A percentile compares a stretch with the other conserved stretches of the same genome.
phyloP scores from a whole-genome alignment of 192 early-diverging fungal species.

The Coemansia nantahalensis region DNA sequence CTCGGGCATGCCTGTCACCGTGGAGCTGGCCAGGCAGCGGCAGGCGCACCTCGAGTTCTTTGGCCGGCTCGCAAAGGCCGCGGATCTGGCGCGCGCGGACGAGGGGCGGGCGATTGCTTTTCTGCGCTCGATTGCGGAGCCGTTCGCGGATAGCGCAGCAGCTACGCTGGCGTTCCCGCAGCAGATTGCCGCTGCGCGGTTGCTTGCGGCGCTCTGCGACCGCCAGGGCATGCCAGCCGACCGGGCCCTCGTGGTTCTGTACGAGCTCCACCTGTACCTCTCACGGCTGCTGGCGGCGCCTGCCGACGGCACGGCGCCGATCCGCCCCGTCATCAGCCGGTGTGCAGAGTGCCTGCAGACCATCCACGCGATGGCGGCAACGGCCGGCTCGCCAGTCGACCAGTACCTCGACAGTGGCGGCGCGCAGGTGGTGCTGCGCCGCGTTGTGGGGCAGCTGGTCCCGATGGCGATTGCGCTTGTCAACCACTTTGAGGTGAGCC shows the following conservation, averaged over 20 bases:
- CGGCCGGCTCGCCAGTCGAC: background rate
- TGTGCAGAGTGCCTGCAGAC: slow-evolving; percentile 15
- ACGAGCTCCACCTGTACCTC: slow-evolving; percentile 27
- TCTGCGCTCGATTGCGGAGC: background rate
- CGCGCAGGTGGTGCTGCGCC: background rate
- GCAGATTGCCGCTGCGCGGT: slow-evolving; percentile 17
- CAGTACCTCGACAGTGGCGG: background rate
- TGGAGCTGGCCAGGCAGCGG: slow-evolving; percentile 13
- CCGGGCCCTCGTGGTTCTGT: slow-evolving; percentile 9
- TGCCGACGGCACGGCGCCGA: slow-evolving; percentile 1
- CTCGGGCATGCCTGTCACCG: slow-evolving; percentile 19
- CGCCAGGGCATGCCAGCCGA: background rate
- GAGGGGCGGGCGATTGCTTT: slow-evolving; percentile 5
- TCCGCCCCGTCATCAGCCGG: slow-evolving; percentile 1
- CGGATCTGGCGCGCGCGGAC: slow-evolving; percentile 4
- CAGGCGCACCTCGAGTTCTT: slow-evolving; percentile 9
- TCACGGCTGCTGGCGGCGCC: slow-evolving; percentile 10
- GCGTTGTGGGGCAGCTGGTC: slow-evolving; percentile 13
- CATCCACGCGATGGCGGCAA: slow-evolving; percentile 5
- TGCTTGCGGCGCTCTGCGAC: slow-evolving; percentile 19
- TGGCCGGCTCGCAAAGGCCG: slow-evolving; percentile 14
- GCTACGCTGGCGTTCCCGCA: slow-evolving; percentile 21
- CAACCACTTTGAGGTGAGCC: slow-evolving; percentile 16
- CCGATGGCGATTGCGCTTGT: slow-evolving; percentile 18
- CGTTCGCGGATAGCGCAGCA: background rate